phyloP scores from a whole-genome alignment of 495 filamentous ascomycete genomes.

The Penicillium chermesinum region DNA sequence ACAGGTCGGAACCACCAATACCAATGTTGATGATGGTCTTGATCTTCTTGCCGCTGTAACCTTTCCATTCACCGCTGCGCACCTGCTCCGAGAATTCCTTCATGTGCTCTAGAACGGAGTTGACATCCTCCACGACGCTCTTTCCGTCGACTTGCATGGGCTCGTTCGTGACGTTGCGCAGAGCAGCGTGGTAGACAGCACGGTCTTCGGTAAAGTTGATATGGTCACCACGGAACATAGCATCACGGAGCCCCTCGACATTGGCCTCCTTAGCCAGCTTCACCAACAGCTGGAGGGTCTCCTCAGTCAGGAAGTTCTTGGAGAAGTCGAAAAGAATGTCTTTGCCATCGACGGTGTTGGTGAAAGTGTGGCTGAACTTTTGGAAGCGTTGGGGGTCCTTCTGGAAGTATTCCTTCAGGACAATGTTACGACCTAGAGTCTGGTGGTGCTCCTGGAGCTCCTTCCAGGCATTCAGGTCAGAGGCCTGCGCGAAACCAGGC shows the following conservation, averaged over 20 bases:
- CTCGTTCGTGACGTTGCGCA: conserved; percentile 81
- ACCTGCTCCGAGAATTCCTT: conserved; percentile 95
- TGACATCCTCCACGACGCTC: conserved; percentile 93
- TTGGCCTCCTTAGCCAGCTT: conserved; percentile 86
- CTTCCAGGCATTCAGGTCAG: conserved; percentile 77
- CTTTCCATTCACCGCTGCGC: conserved; percentile 94
- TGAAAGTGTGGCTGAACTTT: conserved; percentile 82
- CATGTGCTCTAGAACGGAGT: conserved; percentile 90
- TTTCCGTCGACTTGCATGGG: conserved; percentile 90
- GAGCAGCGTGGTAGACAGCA: conserved; percentile 90
- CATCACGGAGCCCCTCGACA: conserved; percentile 88
- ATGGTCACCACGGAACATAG: conserved; percentile 94
- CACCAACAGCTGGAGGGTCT: conserved; percentile 80
- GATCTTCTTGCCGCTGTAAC: conserved; percentile 95
- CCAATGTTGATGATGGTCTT: conserved; percentile 95
- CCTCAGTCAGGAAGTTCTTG: conserved; percentile 95
- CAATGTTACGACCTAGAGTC: conserved; percentile 75
- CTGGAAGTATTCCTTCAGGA: conserved; percentile 87
- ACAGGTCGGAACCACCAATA: conserved; percentile 98
- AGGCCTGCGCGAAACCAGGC: conserved; percentile 67
- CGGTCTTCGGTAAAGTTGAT: conserved; percentile 99
- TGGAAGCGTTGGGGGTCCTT: conserved; percentile 84
- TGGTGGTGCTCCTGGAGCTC: conserved; percentile 84
- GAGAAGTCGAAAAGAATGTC: conserved; percentile 97
- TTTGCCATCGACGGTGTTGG: conserved; percentile 67